Evolutionary conservation across 257 asterid species (phyloP), one percentile per base, ranked within the genome.

Genomic region (Nicotiana noctiflora): DNA sequence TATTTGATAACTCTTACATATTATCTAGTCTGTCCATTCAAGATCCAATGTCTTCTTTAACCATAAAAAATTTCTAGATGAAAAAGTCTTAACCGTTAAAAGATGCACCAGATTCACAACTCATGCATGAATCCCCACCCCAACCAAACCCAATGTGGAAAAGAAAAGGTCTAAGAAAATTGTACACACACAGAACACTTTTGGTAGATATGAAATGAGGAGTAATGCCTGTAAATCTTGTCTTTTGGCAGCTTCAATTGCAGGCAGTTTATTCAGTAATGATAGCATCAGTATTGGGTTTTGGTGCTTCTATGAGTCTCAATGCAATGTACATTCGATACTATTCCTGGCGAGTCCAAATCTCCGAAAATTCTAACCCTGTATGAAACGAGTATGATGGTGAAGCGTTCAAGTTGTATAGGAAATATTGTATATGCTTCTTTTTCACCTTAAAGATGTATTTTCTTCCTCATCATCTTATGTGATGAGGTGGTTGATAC

Each of bases 241-340:
- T 64, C 2, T 68, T 57, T 60, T 76, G 63, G 84, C 93, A 94
- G 98, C 88, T 94, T 80, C 92, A 82, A 44, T 53, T 90, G n/a
- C 56, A 88, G 44, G 89, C 92, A 64, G 81, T 92, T 29, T 91
- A 88, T 76, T 86, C 97, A 51, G 89, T 93, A 89, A 84, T 95
- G 86, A 32, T 87, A 23, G 83, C 95, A 25, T 83, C 98, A 21
- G 84, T 89, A 83, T 29, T 85, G 34, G 97, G 98, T 77, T 91
- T 91, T 61, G 97, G 29, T 27, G 29, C 29, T 27, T 27, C 97
- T 66, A 85, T 89, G 83, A 49, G 87, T 65, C 44, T 93, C 52
- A 90, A 90, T 77, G 76, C 88, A 1, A 18, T 93, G 78, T 93
- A 88, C 40, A 88, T 85, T 66, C 84, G 84, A 62, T 84, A 62